A percentile compares a stretch with the other conserved stretches of the same genome.
phyloP scores from a whole-genome alignment of 1,284 basidiomycete genomes.

The Lignosus rhinocerotis region DNA sequence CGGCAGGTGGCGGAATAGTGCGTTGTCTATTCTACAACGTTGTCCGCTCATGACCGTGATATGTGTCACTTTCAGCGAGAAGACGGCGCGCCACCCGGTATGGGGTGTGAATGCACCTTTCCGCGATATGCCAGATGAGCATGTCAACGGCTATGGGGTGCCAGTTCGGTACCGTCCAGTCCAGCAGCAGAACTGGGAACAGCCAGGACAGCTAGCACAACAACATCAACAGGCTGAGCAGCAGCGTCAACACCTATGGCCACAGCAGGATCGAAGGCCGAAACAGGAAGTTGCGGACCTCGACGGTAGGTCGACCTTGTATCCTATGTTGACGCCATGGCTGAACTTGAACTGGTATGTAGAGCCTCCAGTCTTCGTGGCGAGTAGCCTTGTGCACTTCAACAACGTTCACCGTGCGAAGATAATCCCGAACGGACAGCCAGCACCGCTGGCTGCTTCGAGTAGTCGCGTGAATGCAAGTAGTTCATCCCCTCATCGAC shows the following conservation, averaged over 20 bases:
- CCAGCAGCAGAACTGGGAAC: background rate
- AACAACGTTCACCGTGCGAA: background rate
- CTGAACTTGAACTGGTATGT: too few relatives aligned
- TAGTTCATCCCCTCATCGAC: background rate
- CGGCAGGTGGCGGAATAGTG: constrained; percentile 48
- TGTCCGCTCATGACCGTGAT: background rate
- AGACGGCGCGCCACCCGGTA: constrained; percentile 11
- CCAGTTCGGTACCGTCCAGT: constrained; percentile 1
- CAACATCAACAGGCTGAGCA: background rate
- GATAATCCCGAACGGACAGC: background rate
- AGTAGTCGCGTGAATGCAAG: background rate
- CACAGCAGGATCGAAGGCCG: background rate
- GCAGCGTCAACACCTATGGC: background rate
- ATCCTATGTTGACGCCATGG: background rate
- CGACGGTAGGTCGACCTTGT: background rate
- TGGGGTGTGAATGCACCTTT: constrained; percentile 21
- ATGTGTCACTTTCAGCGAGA: constrained; percentile 2
- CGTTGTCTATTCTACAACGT: constrained; percentile 1
- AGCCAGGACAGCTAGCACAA: background rate
- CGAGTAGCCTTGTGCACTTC: constrained; percentile 9
- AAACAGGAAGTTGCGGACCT: background rate
- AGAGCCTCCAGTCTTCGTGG: constrained; percentile 10
- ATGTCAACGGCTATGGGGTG: constrained; percentile 4
- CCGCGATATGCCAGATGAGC: background rate
- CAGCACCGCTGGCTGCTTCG: background rate